Conservation (phyloP, 129 eudicot genomes). For the Artemisia tridentata region DNA sequence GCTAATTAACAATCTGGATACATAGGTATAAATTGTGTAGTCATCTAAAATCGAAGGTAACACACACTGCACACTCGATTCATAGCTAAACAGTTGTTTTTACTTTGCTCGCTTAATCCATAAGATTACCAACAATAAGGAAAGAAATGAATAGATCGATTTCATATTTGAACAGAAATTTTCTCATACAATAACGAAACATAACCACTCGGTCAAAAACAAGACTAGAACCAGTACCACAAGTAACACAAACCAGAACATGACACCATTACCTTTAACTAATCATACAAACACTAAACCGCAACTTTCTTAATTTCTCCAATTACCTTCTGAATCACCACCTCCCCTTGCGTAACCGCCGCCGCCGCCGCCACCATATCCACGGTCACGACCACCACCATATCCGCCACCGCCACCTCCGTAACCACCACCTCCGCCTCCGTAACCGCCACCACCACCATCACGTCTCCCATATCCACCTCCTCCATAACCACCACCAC, state of each 20-base stretch:
- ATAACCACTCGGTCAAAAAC: constrained; percentile 7
- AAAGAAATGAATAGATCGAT: too few relatives aligned
- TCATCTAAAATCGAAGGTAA: too few relatives aligned
- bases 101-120: too few relatives aligned
- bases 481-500: constrained; percentile 32
- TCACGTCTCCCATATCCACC: constrained; percentile 34
- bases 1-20: too few relatives aligned
- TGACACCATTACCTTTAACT: too few relatives aligned
- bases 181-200: background rate
- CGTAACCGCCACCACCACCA: constrained; percentile 25
- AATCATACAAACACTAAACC: background rate
- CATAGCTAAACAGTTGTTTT: too few relatives aligned
- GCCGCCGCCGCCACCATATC: background rate
- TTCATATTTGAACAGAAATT: background rate
- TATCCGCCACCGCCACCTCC: constrained; percentile 32
- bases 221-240: background rate
- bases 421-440: constrained; percentile 20
- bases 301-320: background rate
- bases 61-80: too few relatives aligned
- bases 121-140: too few relatives aligned
- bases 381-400: constrained; percentile 8
- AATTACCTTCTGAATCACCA: background rate
- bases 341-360: background rate
- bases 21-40: too few relatives aligned
- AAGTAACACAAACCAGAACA: background rate